Base-by-base conservation (phyloP, 1,139 yeast genomes). In the Suzukiozyma palmioleophila region DNA sequence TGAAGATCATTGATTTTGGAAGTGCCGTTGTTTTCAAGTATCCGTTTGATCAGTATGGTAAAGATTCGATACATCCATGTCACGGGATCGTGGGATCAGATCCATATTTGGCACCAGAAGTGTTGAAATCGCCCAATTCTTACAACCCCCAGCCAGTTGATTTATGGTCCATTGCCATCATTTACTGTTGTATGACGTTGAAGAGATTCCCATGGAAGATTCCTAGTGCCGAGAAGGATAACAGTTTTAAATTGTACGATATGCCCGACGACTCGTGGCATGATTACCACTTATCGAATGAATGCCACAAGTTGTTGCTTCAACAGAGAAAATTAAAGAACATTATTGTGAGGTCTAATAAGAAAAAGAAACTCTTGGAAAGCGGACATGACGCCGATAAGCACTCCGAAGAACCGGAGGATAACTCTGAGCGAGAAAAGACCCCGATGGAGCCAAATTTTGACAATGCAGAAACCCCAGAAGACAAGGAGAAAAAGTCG, bases 61-160 rank as follows among this genome's bases (percentile, higher is more conserved):
- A 66, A 44, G 80, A 78, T 38, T 77, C 76, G 37, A 73, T 87
- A 38, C 88, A 88, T 34, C 75, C 78, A 51, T 90, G 96, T 37
- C 90, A 84, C 49, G 98, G 98, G 6, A 84, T 92, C 47, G 97
- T 92, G 39, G 99, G 99, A 5, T 87, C 96, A 8, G 99, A 94
- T 62, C 99, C 99, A 3, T 92, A 92, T 57, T 74, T 92, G 54
- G 97, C 98, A 1, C 98, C 99, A 0, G 99, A 92, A 60, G 97
- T 90, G 13, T 74, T 94, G 49, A 76, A 75, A 26, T 76, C 77
- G 40, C 75, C 79, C 41, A 64, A 65, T 46, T 77, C 82, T 26
- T 92, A 90, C 57, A 95, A 90, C 57, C 97, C 98, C 2, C 88
- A 86, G 54, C 86, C 89, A 2, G 95, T 90, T 8, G 98, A 92